Base-by-base conservation (phyloP, 805 yeast genomes). In the Ogataea polymorpha region DNA sequence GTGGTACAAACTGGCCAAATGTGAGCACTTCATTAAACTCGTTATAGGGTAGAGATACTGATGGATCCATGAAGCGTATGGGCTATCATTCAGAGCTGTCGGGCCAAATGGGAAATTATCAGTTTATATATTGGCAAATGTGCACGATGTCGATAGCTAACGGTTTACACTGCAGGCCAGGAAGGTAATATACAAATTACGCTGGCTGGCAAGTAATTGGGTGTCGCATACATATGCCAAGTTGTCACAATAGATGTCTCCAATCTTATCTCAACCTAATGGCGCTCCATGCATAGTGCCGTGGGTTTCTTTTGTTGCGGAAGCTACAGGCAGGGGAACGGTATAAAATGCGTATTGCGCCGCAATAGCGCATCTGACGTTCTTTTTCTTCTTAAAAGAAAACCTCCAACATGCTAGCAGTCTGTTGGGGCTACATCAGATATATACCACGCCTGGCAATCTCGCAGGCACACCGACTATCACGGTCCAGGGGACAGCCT, bases 11-110 rank as follows among this genome's bases (percentile, higher is more conserved):
- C 24, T 48, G 51, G 35, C 39, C 39, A 32, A 41, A 48, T 4
- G 39, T 35, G 29, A 48, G 34, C 24, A 45, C 35, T 23, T 48
- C 52, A 29, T 32, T 39, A 30, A 45, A 37, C 18, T 48, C 52
- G 14, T 29, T 32, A 29, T 48, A 48, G 5, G 52, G 45, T 6
- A 39, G 13, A 5, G 48, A 38, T 4, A 35, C 30, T 7, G 46
- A 39, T 10, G 42, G 34, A 29, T 44, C 45, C 51, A 48, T 47
- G 8, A 21, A 20, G 28, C 36, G 11, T 24, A 9, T 7, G 16
- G 12, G n/a, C 33, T 18, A 18, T 6, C 11, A 12, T 14, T 14
- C 12, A 18, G 11, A 12, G 23, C 33, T 31, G 14, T 18, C 31
- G 7, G 5, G 13, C 12, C 3, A 7, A 10, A 23, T 25, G 15